Base-by-base conservation (phyloP, 176 grass and related monocot species). In the Ananas comosus region DNA sequence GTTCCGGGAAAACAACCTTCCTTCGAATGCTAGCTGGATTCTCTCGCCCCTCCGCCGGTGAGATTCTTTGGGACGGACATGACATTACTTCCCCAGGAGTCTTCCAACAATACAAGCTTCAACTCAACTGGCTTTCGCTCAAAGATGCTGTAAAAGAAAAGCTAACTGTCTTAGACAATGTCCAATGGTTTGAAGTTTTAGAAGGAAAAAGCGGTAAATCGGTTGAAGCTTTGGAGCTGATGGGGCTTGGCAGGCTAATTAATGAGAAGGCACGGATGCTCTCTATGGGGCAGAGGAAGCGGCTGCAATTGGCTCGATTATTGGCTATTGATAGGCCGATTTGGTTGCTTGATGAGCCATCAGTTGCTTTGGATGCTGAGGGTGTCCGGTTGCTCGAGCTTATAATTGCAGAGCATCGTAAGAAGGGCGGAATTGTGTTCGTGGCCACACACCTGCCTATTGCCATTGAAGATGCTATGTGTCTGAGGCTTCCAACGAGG, bases 161-260 rank as follows among this genome's bases (percentile, higher is more conserved):
- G 70, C 81, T 84, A 72, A 88, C 90, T 48, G 90, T 99, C 29
- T 77, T 99, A 21, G 95, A 93, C 66, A 99, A 99, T 67, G 90
- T 99, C 10, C 84, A 93, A 74, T 99, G 95, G 95, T 99, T 99
- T 84, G 95, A 99, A 75, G 76, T 99, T 48, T 74, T 99, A 63
- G 95, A 93, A 77, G 90, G 90, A 0, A 99, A 94, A 72, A 63
- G 57, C 66, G 95, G 90, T 24, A 80, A 76, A 69, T 75, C 95
- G 3, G 65, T 74, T 28, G 65, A 65, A 0, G 84, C 94, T 21
- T 74, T 99, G 28, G 90, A 99, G 66, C 80, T 99, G 29, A 99
- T 99, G 94, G 94, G 90, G 7, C 82, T 99, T 48, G 90, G 87
- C 47, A 72, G 90, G 89, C 77, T 99, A 51, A 87, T 85, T 80